phyloP scores from a whole-genome alignment of 2,329 filamentous ascomycete genomes.

The Trichoderma arundinaceum region DNA sequence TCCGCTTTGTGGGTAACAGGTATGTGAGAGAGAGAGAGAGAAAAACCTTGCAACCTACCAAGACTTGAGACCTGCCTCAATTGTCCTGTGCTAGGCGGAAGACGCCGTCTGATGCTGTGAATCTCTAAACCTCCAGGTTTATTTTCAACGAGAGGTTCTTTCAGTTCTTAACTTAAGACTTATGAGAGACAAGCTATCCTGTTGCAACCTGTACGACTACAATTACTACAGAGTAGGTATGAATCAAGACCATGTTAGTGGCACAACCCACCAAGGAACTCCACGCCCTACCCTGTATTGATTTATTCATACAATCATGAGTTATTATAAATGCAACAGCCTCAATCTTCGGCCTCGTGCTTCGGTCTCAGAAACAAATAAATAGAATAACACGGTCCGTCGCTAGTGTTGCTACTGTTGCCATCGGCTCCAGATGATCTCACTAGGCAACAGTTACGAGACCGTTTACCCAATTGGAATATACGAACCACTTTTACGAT shows the following conservation, averaged over 20 bases:
- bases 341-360: too few relatives aligned
- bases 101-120: too few relatives aligned
- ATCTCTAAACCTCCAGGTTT: background rate
- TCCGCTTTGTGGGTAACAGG: background rate
- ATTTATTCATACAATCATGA: background rate
- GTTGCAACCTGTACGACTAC: too few relatives aligned
- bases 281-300: background rate
- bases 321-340: background rate
- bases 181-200: background rate
- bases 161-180: background rate
- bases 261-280: background rate
- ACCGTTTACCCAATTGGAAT: too few relatives aligned
- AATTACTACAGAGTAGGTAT: too few relatives aligned
- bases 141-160: background rate
- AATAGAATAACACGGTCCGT: too few relatives aligned
- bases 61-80: background rate
- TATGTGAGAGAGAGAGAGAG: background rate
- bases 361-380: too few relatives aligned
- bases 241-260: background rate
- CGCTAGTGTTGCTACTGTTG: too few relatives aligned
- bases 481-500: too few relatives aligned
- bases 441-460: too few relatives aligned
- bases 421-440: too few relatives aligned
- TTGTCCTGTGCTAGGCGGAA: too few relatives aligned
- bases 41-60: background rate